Evolutionary conservation across 1,139 yeast species (phyloP), one percentile per base, ranked within the genome.

Genomic region (Debaryomyces robertsiae): DNA sequence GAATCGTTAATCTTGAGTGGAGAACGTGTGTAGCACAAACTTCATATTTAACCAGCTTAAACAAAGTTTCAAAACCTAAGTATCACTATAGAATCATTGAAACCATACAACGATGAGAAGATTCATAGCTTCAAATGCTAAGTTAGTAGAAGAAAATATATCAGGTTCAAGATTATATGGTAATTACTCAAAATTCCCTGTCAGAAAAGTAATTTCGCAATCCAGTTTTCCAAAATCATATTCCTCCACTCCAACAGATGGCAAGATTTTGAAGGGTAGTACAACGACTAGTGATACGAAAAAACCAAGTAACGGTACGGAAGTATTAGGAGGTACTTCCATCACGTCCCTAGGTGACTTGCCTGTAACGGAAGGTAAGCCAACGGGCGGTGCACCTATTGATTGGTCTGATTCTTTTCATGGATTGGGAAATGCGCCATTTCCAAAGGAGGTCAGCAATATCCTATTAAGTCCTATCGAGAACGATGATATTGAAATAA

Each of bases 381-480:
- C 18, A 6, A 29, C n/a, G 41, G 33, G 36, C 11, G 37, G 43
- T 22, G 53, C 52, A 15, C 60, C 62, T 4, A 62, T 75, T 28
- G 67, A 86, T 55, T 87, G 95, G 95, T 75, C 87, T 4, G 81
- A 77, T 31, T 84, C 94, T 1, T 88, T 81, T 64, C 83, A 77
- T 54, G 98, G 98, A 0, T 67, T 93, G 23, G 97, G 96, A 1
- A 69, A 81, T 2, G 78, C 75, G 22, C 84, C 96, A 0, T 93
- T 93, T 54, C 64, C 83, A 3, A 69, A 67, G 11, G 81, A 80
- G 38, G 73, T 82, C 0, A 82, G 80, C 39, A 77, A 78, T 22
- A 70, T 79, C 6, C 67, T 93, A 13, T 60, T 81, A 37, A 78
- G 84, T 2, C 79, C 84, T 0, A 57, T 93, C 15, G 74, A 73